Conservation (phyloP, 1,284 basidiomycete genomes). For the Puccinia triticina region DNA sequence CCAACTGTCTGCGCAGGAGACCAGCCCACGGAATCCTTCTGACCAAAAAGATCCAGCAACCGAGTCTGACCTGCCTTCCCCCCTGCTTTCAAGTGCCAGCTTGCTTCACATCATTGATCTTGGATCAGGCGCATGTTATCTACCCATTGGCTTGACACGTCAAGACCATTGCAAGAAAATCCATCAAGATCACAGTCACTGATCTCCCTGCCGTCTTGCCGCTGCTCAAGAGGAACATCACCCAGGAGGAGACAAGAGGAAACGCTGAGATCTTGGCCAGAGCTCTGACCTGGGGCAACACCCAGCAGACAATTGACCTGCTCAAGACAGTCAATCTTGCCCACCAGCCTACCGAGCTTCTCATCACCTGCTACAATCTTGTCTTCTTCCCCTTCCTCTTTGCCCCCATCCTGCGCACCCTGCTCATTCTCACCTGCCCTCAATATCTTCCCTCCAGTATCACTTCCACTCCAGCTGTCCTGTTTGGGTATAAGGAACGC, state of each 20-base stretch:
- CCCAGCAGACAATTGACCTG: neutral
- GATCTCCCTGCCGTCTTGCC: constrained; percentile 18
- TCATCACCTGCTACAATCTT: constrained; percentile 40
- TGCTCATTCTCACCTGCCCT: constrained; percentile 24
- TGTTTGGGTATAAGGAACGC: constrained; percentile 36
- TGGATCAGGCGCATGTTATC: constrained; percentile 30
- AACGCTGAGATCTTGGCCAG: neutral
- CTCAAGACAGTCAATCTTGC: neutral
- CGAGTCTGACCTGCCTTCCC: too few species aligned
- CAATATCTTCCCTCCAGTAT: neutral
- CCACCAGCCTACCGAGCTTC: neutral
- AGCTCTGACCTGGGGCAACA: constrained; percentile 22
- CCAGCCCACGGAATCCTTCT: neutral
- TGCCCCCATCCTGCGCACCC: constrained; percentile 9
- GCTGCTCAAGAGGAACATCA: constrained; percentile 13
- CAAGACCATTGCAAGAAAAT: neutral
- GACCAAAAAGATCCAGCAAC: neutral
- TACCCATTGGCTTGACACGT: constrained; percentile 1
- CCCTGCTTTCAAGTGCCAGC: neutral
- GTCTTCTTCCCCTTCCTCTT: constrained; percentile 37
- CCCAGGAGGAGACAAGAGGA: too few species aligned
- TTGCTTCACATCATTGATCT: constrained; percentile 8
- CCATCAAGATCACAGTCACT: constrained; percentile 28
- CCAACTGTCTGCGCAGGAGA: too few species aligned
- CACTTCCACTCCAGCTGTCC: neutral